phyloP scores from a whole-genome alignment of 192 early-diverging fungal species.

The Chytriomyces confervae region DNA sequence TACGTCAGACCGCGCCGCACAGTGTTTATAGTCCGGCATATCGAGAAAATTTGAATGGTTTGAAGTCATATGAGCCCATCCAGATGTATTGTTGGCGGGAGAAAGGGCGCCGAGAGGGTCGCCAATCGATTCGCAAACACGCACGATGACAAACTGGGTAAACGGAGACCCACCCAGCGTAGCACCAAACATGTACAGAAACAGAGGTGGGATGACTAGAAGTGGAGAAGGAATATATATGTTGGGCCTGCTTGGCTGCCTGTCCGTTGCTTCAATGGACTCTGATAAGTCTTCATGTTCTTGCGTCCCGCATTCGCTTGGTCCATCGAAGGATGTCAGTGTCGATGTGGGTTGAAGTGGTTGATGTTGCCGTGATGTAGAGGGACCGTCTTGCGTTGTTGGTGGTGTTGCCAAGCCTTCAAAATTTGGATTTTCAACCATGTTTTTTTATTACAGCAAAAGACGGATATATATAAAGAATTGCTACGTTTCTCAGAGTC shows the following conservation, averaged over 20 bases:
- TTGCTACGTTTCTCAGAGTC: too few relatives aligned
- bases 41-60: neutral
- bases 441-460: neutral
- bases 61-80: too few relatives aligned
- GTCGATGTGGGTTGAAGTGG: neutral
- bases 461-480: neutral
- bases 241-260: too few relatives aligned
- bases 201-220: conserved; percentile 22
- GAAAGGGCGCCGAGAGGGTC: neutral
- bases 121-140: conserved; percentile 20
- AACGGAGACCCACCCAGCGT: neutral
- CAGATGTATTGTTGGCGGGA: neutral
- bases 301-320: too few relatives aligned
- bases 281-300: too few relatives aligned
- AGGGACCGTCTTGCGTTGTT: neutral
- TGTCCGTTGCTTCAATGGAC: too few relatives aligned
- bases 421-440: neutral
- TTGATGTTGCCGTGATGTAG: neutral
- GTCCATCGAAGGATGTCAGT: too few relatives aligned
- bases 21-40: conserved; percentile 21
- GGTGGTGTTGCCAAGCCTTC: neutral
- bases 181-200: conserved; percentile 11
- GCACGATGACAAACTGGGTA: conserved; percentile 21
- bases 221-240: neutral
- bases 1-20: conserved; percentile 14